Conservation (phyloP, 495 filamentous ascomycete species). For the Platismatia glauca region DNA sequence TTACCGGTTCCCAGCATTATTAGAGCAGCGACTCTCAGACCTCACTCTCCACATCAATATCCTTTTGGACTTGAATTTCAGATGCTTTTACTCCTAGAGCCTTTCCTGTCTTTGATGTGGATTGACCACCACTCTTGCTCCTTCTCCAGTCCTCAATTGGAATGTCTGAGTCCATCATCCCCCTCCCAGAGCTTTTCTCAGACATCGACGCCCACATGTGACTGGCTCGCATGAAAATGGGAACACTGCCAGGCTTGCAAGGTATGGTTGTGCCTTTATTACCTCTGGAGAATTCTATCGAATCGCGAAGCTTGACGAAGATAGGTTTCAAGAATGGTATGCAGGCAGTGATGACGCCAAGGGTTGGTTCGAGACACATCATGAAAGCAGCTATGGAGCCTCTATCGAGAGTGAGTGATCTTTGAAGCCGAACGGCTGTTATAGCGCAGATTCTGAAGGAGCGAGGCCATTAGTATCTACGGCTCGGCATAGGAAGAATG, state of each 20-base stretch:
- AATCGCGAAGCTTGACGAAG: constrained; percentile 8
- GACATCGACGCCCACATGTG: not conserved
- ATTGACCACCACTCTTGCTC: too few species aligned
- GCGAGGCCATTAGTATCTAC: not conserved
- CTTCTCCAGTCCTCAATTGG: not conserved
- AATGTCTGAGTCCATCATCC: not conserved
- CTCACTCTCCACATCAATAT: not conserved
- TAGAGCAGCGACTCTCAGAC: too few species aligned
- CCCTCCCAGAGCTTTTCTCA: not conserved
- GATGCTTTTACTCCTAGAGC: not conserved
- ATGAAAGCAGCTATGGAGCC: constrained; percentile 4
- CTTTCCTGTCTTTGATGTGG: not conserved
- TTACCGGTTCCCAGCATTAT: too few species aligned
- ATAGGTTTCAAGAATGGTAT: constrained; percentile 22
- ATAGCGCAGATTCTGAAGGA: constrained; percentile 12
- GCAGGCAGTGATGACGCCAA: constrained; percentile 20
- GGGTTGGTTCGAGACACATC: constrained; percentile 12
- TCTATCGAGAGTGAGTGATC: constrained; percentile 8
- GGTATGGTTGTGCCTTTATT: not conserved
- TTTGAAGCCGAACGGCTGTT: constrained; percentile 10
- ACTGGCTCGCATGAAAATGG: not conserved
- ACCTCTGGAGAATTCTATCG: not conserved
- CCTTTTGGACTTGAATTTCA: not conserved
- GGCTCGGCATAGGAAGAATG: not conserved
- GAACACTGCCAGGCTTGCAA: constrained; percentile 4